Evolutionary conservation across 1,284 basidiomycete species (phyloP).

Genomic region (Chalciporus sp.): DNA sequence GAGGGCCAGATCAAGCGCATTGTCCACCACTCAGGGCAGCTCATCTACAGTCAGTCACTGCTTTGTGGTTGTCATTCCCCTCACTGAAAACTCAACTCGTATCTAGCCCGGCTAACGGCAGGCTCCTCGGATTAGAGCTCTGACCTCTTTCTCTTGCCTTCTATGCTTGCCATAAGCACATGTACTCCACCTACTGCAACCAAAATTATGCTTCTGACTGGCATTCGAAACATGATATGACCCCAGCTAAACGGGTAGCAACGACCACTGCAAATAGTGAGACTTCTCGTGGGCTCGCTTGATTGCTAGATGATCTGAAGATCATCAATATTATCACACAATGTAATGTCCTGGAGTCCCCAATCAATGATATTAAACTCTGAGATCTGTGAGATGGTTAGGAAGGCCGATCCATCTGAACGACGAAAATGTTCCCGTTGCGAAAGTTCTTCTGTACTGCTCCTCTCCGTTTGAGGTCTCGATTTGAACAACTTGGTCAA

Average conservation of each 20-base stretch:
- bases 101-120: conserved; percentile 63
- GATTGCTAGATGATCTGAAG: neutral
- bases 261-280: neutral
- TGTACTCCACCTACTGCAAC: conserved; percentile 46
- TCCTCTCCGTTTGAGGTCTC: neutral
- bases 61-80: neutral
- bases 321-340: too few species aligned
- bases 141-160: conserved; percentile 31
- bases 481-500: neutral
- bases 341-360: neutral
- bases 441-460: too few species aligned
- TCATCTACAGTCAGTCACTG: conserved; percentile 83
- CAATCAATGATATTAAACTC: neutral
- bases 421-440: too few species aligned
- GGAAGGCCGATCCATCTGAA: neutral
- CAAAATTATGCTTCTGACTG: conserved; percentile 30
- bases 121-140: conserved; percentile 54
- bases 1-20: conserved; percentile 97
- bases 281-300: neutral
- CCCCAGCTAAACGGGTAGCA: neutral
- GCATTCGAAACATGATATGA: conserved; percentile 4
- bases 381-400: neutral
- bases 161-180: conserved; percentile 45
- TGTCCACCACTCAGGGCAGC: conserved; percentile 93
- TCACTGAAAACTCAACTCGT: conserved; percentile 14